phyloP scores from a whole-genome alignment of 2,329 filamentous ascomycete genomes.

The Colletotrichum tropicale region DNA sequence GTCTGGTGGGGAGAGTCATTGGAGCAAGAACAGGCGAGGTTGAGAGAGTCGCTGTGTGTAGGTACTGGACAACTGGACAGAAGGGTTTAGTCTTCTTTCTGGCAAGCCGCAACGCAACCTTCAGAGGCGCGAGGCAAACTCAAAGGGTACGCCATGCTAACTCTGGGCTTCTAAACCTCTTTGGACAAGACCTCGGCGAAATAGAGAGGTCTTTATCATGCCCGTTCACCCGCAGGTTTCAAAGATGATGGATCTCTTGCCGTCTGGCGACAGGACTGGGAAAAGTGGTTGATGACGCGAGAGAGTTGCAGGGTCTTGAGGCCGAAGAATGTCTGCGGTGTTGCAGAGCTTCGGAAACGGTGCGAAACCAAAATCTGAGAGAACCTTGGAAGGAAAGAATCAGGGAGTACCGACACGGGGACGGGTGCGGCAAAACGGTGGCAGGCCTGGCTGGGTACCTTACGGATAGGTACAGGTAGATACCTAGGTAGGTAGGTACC shows the following conservation, averaged over 20 bases:
- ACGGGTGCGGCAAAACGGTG: background rate
- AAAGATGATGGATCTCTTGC: background rate
- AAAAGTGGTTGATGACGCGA: background rate
- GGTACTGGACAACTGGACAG: background rate
- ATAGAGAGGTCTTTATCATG: background rate
- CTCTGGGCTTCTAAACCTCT: background rate
- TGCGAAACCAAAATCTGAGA: background rate
- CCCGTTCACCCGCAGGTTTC: background rate
- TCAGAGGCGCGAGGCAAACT: background rate
- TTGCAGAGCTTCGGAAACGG: background rate
- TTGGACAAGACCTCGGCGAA: background rate
- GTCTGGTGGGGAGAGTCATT: background rate
- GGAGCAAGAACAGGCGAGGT: background rate
- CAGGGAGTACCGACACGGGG: background rate
- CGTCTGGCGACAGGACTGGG: background rate
- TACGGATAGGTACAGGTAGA: background rate
- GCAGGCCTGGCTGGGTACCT: background rate
- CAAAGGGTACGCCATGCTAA: background rate
- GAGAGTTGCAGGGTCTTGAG: background rate
- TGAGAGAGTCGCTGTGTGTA: background rate
- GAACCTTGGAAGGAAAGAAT: no score
- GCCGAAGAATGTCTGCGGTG: background rate
- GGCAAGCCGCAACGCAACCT: background rate
- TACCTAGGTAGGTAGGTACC: background rate
- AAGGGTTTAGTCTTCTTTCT: background rate